Base-by-base conservation (phyloP, 1,284 basidiomycete species). In the Microbotryum saponariae region DNA sequence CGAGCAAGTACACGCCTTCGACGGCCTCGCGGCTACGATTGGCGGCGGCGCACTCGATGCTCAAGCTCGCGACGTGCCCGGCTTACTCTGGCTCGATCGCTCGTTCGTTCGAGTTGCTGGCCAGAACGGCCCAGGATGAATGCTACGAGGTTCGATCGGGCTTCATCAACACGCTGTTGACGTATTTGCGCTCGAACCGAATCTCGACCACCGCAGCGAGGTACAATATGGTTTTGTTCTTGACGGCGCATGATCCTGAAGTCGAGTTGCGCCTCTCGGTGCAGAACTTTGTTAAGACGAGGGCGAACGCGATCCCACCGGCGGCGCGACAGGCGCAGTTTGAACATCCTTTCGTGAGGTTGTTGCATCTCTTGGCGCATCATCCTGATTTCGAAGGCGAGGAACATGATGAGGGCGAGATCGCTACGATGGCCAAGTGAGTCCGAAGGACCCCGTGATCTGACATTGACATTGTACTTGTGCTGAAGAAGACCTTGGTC, bases 201-300 rank as follows among this genome's bases (percentile, higher is more conserved):
- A 50, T 73, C 21, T 78, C 81, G 33, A 74, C 76, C 8, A 81
- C 83, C 44, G 83, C 85, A 74, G 73, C 85, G 0, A 80, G 83
- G 27, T 97, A 86, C 78, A 88, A 92, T 71, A 79, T 90, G 49
- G 82, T 96, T 62, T 84, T 89, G 1, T 93, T 96, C 77, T 76
- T 99, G 44, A 86, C 87, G 0, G 88, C 91, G 0, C 86, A 91
- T 67, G 96, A 99, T 76, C 94, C 94, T 0, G 93, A 97, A 70
- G 76, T 77, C 29, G 91, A 94, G 63, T 81, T 93, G 45, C 54
- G 58, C 23, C 20, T 60, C 14, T 50, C 58, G 31, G 61, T 67
- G 21, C 49, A 62, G 20, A 12, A 27, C 6, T 67, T 54, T 52
- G 57, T 64, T 7, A n/a, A 25, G 27, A 16, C 29, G n/a, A 50